phyloP scores from a whole-genome alignment of 805 yeast genomes.

The Candida khao-thaluensis region DNA sequence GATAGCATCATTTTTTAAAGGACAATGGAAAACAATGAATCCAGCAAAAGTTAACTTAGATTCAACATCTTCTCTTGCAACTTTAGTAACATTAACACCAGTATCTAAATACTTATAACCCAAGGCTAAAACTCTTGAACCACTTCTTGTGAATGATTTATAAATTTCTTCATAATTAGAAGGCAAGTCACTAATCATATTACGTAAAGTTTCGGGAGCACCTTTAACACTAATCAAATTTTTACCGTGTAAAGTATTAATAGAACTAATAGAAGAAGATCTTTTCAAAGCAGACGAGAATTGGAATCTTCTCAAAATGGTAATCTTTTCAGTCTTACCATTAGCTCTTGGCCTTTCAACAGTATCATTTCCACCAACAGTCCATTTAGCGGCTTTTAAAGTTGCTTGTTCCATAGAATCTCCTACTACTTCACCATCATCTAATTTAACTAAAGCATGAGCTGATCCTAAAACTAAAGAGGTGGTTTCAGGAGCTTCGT shows the following conservation, averaged over 20 bases:
- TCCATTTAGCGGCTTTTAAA: constrained; percentile 82
- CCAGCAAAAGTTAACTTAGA: constrained; percentile 77
- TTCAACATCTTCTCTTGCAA: constrained; percentile 78
- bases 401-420: constrained; percentile 99
- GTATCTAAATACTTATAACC: constrained; percentile 74
- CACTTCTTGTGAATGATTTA: constrained; percentile 89
- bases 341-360: constrained; percentile 46
- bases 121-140: constrained; percentile 94
- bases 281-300: constrained; percentile 94
- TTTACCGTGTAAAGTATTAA: constrained; percentile 46
- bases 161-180: constrained; percentile 77
- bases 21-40: constrained; percentile 95
- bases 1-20: constrained; percentile 89
- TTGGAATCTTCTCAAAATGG: constrained; percentile 90
- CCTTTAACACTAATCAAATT: constrained; percentile 88
- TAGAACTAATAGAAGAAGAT: constrained; percentile 78
- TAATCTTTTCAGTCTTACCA: constrained; percentile 48
- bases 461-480: constrained; percentile 84
- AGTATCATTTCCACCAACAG: constrained; percentile 71
- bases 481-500: constrained; percentile 69
- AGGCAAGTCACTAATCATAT: constrained; percentile 72
- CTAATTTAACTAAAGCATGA: constrained; percentile 90
- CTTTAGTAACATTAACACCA: constrained; percentile 47
- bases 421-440: constrained; percentile 97
- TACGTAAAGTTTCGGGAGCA: constrained; percentile 94